A percentile compares a stretch with the other conserved stretches of the same genome.
Conservation (phyloP, 441 rosid genomes). For the Populus hybrid region DNA sequence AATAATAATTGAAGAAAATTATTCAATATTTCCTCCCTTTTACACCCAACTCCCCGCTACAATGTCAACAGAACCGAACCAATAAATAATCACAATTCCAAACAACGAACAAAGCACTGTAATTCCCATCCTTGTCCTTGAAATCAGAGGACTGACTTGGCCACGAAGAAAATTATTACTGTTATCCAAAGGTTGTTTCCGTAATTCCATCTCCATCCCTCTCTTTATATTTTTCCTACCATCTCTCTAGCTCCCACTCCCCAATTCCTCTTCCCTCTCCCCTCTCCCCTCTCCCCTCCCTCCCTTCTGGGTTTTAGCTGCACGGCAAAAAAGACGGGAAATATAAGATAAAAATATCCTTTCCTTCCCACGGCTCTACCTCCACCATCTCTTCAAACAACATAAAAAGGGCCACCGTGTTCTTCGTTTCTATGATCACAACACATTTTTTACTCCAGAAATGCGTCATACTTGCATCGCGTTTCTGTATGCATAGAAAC, state of each 20-base stretch:
- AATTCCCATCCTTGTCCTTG: background rate
- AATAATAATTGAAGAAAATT: too few relatives aligned
- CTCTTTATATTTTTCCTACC: background rate
- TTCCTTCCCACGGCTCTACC: background rate
- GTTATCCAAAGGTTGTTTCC: background rate
- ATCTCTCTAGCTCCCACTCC: too few relatives aligned
- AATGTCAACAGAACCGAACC: background rate
- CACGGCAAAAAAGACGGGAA: background rate
- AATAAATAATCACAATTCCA: background rate
- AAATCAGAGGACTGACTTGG: constrained; percentile 7
- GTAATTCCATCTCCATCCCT: constrained; percentile 12
- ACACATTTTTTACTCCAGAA: too few relatives aligned
- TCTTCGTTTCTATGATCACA: background rate
- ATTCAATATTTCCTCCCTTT: too few relatives aligned
- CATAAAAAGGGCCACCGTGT: background rate
- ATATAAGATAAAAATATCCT: background rate
- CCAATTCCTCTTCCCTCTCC: too few relatives aligned
- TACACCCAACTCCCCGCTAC: too few relatives aligned
- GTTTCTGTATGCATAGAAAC: background rate
- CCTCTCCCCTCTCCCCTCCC: background rate
- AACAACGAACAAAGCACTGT: background rate
- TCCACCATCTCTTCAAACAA: background rate
- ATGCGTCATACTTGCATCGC: background rate
- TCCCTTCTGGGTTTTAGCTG: background rate
- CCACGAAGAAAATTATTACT: background rate